phyloP scores from a whole-genome alignment of 2,329 filamentous ascomycete genomes.

The Xylariaceae sp. region DNA sequence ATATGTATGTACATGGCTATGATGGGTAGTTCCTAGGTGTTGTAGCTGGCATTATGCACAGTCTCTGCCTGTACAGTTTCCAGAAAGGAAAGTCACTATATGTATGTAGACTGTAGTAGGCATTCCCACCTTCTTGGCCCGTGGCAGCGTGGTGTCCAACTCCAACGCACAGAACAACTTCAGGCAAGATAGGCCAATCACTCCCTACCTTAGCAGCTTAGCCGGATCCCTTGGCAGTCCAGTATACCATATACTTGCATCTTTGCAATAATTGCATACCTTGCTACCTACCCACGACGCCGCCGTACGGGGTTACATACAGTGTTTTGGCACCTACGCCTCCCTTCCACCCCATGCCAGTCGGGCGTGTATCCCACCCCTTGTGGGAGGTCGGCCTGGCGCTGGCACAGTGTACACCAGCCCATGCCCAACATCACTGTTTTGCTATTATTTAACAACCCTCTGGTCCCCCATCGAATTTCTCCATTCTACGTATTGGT shows the following conservation, averaged over 20 bases:
- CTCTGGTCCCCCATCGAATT: slow-evolving; percentile 36
- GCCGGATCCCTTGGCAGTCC: too few relatives aligned
- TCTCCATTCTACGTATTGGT: slow-evolving; percentile 37
- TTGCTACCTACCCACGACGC: neutral
- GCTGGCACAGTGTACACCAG: slow-evolving; percentile 22
- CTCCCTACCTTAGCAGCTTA: neutral
- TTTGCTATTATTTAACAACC: slow-evolving; percentile 38
- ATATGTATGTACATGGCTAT: neutral
- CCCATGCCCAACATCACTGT: slow-evolving; percentile 19
- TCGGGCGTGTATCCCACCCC: neutral
- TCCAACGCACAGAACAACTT: neutral
- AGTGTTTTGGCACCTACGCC: neutral
- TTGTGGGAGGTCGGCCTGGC: slow-evolving; percentile 27
- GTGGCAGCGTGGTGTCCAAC: neutral
- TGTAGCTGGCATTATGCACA: neutral
- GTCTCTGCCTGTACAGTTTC: neutral
- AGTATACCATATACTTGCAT: too few relatives aligned
- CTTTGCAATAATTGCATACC: too few relatives aligned
- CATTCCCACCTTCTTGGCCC: too few relatives aligned
- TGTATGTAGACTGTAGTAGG: too few relatives aligned
- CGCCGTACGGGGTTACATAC: neutral
- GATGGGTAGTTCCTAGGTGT: neutral
- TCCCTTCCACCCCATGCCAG: neutral
- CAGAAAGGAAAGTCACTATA: neutral
- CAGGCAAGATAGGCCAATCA: neutral